A percentile compares a stretch with the other conserved stretches of the same genome.
phyloP scores from a whole-genome alignment of 257 asterid species.

The Henckelia pumila region DNA sequence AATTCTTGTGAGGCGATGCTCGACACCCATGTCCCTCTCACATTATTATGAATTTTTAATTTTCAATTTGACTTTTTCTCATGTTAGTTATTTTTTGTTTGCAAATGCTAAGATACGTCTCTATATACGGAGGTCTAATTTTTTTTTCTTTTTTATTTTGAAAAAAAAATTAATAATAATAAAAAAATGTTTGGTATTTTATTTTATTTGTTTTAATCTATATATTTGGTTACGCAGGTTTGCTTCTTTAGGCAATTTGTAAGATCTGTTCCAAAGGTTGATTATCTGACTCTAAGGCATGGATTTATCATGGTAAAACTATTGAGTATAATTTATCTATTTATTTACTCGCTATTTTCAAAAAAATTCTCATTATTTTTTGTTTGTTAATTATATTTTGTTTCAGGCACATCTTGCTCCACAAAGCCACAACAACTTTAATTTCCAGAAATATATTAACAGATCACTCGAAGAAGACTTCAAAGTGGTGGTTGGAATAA shows the following conservation, averaged over 20 bases:
- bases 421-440: constrained; percentile 59
- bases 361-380: not conserved
- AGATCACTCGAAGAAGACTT: constrained; percentile 94
- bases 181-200: too few species aligned
- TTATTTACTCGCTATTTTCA: not conserved
- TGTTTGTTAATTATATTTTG: not conserved
- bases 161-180: too few species aligned
- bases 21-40: not conserved
- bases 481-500: constrained; percentile 96
- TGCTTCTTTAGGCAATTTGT: constrained; percentile 88
- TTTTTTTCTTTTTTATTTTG: too few species aligned
- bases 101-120: too few species aligned
- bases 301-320: constrained; percentile 77
- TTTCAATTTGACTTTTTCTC: not conserved
- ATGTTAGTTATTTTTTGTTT: too few species aligned
- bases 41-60: not conserved
- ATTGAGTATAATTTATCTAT: not conserved
- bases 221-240: constrained; percentile 41
- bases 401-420: constrained; percentile 92
- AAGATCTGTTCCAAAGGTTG: constrained; percentile 84
- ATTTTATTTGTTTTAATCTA: not conserved
- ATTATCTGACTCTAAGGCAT: constrained; percentile 80
- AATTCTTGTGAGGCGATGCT: too few species aligned
- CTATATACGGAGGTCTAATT: too few species aligned
- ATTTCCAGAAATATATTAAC: constrained; percentile 79